Evolutionary conservation across 1,139 yeast species (phyloP).

Genomic region (Diutina siamensis): DNA sequence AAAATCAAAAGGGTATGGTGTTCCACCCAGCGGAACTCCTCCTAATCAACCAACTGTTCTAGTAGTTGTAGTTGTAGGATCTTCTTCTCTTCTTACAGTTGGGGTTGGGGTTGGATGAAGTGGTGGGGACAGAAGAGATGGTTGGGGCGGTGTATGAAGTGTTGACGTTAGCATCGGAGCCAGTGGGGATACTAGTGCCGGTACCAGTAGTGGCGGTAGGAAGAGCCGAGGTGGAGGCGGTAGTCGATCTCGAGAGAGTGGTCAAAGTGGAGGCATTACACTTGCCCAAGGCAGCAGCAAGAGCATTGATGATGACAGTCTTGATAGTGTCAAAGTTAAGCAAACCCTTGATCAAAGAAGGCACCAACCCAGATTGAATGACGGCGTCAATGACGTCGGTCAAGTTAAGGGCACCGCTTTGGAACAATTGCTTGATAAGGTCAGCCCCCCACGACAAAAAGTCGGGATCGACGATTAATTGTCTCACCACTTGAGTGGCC

Average conservation of each 20-base stretch:
- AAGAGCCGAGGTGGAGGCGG: background rate
- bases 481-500: slow-evolving; percentile 29
- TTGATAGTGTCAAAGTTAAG: slow-evolving; percentile 23
- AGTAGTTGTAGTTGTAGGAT: slow-evolving; percentile 19
- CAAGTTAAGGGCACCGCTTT: slow-evolving; percentile 20
- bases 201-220: background rate
- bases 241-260: background rate
- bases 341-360: slow-evolving; percentile 24
- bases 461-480: slow-evolving; percentile 27
- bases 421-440: slow-evolving; percentile 22
- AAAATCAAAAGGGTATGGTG: background rate
- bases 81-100: slow-evolving; percentile 18
- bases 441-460: slow-evolving; percentile 28
- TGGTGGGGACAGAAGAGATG: background rate
- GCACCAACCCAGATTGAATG: slow-evolving; percentile 25
- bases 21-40: slow-evolving; percentile 1
- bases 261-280: slow-evolving; percentile 13
- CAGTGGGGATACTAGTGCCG: background rate
- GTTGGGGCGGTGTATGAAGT: background rate
- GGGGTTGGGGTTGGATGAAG: slow-evolving; percentile 2
- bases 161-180: background rate
- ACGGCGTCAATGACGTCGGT: slow-evolving; percentile 22
- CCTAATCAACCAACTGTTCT: background rate
- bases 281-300: slow-evolving; percentile 32
- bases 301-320: slow-evolving; percentile 29